phyloP scores from a whole-genome alignment of 768 basidiomycete genomes.

The Amyloporia xantha region DNA sequence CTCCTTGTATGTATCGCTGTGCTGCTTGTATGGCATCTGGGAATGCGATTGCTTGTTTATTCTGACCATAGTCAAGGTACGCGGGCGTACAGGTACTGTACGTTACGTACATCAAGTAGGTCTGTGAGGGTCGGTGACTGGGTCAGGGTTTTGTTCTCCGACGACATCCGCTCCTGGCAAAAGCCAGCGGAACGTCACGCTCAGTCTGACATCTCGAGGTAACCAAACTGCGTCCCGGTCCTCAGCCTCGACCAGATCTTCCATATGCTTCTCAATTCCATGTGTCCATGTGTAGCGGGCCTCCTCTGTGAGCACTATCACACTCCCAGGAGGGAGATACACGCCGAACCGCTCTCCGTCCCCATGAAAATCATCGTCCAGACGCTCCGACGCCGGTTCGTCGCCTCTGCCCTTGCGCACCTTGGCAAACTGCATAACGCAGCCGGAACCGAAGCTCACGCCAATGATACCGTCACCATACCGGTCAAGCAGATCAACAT shows the following conservation, averaged over 20 bases:
- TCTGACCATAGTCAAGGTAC: too few species aligned
- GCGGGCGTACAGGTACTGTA: too few species aligned
- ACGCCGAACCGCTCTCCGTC: conserved; percentile 33
- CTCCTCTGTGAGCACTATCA: conserved; percentile 72
- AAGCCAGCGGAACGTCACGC: conserved; percentile 85
- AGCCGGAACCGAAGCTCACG: conserved; percentile 74
- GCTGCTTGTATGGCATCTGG: too few species aligned
- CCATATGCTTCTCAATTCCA: conserved; percentile 61
- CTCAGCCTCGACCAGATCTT: conserved; percentile 50
- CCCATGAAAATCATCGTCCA: conserved; percentile 1
- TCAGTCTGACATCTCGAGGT: conserved; percentile 54
- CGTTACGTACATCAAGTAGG: too few species aligned
- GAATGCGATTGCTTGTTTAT: too few species aligned
- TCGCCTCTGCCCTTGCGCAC: conserved; percentile 9
- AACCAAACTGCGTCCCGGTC: conserved; percentile 30
- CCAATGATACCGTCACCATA: conserved; percentile 90
- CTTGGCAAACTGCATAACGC: conserved; percentile 66
- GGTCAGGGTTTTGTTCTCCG: conserved; percentile 11
- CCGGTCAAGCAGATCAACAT: conserved; percentile 78
- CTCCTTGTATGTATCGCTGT: too few species aligned
- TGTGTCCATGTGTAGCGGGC: conserved; percentile 88
- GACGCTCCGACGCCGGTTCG: conserved; percentile 4
- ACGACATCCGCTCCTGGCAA: conserved; percentile 79
- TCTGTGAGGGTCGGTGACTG: too few species aligned
- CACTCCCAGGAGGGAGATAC: conserved; percentile 69